Evolutionary conservation across 257 asterid species (phyloP), one percentile per base, ranked within the genome.

Genomic region (Jasminum sambac): DNA sequence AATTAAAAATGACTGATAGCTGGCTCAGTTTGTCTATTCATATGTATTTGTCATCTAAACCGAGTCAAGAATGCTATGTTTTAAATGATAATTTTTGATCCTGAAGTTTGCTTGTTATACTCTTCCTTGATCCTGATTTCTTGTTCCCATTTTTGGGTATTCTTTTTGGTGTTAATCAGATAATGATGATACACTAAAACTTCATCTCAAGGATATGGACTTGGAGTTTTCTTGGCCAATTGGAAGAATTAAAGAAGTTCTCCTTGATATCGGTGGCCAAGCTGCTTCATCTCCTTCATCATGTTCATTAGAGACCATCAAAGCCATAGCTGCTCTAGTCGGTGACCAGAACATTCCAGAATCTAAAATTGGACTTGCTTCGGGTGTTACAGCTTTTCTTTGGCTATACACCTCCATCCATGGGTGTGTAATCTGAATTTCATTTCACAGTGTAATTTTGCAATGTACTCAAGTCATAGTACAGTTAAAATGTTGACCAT

Each of bases 161-260:
- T 55, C 30, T 34, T 80, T 68, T 13, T 75, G 75, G 64, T 5
- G 34, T 25, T 4, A 30, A 48, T 48, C 69, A 92, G 98, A 91
- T 70, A 87, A 88, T 62, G 91, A 86, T 34, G 96, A 89, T 52
- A 74, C 84, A n/a, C 72, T 94, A 48, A 88, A 79, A 72, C 95
- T 89, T 80, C 87, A 85, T 17, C 84, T 89, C 70, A 94, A 89
- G 87, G 99, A 94, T 80, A 52, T 94, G 84, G 83, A 67, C 72
- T 80, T 91, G 44, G 97, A 91, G 63, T 84, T 91, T 78, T 84
- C 96, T 55, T 94, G 99, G 99, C 84, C 95, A 36, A 81, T 89
- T 74, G 95, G 80, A 78, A 91, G 81, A 81, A 81, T 94, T 64
- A 84, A 76, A 82, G 96, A 89, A 83, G 88, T 80, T 78, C 81